Conservation (phyloP, 768 basidiomycete species). For the Boletus patriciae region DNA sequence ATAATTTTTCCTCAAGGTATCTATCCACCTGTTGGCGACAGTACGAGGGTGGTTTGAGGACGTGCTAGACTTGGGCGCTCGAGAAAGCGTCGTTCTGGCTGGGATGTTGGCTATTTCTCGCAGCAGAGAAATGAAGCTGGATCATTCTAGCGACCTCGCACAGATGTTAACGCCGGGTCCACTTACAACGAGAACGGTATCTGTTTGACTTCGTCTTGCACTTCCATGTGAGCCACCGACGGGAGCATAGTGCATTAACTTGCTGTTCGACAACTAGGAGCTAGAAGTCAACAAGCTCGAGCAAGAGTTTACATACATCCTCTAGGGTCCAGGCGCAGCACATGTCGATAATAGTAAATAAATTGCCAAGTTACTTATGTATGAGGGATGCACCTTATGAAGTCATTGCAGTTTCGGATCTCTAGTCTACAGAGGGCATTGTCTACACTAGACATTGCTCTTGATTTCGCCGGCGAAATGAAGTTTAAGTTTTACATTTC, state of each 20-base stretch:
- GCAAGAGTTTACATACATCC: neutral
- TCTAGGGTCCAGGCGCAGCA: neutral
- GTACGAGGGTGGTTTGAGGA: slow-evolving; percentile 31
- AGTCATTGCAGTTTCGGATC: no score
- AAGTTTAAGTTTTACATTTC: neutral
- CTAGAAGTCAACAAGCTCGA: neutral
- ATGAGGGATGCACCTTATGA: no score
- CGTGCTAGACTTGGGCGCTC: slow-evolving; percentile 5
- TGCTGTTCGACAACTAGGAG: neutral
- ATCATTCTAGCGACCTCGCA: slow-evolving; percentile 1
- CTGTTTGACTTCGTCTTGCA: slow-evolving; percentile 9
- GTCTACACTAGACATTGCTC: no score
- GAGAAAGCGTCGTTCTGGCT: slow-evolving; percentile 19
- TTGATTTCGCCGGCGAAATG: neutral
- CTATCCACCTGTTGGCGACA: slow-evolving; percentile 48
- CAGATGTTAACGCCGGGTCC: neutral
- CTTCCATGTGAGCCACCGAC: slow-evolving; percentile 12
- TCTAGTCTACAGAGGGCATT: no score
- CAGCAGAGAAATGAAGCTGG: slow-evolving; percentile 52
- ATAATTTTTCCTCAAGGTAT: slow-evolving; percentile 41
- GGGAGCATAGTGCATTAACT: neutral
- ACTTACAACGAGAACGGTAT: slow-evolving; percentile 49
- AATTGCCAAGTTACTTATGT: neutral
- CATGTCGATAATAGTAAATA: neutral
- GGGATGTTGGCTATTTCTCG: slow-evolving; percentile 42